Evolutionary conservation across 106 monocot species (phyloP).

Genomic region (Allium cepa): DNA sequence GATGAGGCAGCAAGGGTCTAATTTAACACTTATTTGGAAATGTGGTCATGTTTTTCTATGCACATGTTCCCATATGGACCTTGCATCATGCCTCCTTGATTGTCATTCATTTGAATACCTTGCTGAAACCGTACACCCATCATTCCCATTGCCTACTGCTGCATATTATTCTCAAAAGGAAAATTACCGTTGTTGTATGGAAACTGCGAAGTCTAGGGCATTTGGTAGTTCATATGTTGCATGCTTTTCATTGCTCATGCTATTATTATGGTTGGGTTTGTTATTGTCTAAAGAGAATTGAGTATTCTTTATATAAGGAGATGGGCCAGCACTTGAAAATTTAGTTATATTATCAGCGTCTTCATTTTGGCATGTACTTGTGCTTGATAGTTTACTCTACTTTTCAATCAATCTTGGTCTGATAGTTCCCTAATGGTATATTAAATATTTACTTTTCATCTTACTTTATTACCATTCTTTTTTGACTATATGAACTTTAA

Average conservation of each 20-base stretch:
- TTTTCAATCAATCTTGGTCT: no score
- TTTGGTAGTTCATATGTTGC: conserved; percentile 36
- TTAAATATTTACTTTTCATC: no score
- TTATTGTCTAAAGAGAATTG: conserved; percentile 28
- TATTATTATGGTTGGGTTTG: not conserved
- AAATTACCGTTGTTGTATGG: conserved; percentile 23
- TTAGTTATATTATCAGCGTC: no score
- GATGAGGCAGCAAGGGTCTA: no score
- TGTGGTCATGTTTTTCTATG: no score
- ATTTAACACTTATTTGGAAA: no score
- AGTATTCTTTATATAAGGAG: conserved; percentile 22
- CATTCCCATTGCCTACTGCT: conserved; percentile 43
- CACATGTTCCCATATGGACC: conserved; percentile 5
- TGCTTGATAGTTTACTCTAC: no score
- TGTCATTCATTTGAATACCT: conserved; percentile 18
- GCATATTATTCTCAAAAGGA: conserved; percentile 28
- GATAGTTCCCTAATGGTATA: no score
- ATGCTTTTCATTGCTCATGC: conserved; percentile 20
- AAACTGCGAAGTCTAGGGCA: conserved; percentile 22
- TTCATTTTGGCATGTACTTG: no score
- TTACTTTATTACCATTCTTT: no score
- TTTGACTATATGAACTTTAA: no score
- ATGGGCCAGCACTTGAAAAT: not conserved
- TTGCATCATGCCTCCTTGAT: conserved; percentile 25
- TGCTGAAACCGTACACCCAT: conserved; percentile 37